phyloP scores from a whole-genome alignment of 2,329 filamentous ascomycete species.

The Ambrosiella beaveri region DNA sequence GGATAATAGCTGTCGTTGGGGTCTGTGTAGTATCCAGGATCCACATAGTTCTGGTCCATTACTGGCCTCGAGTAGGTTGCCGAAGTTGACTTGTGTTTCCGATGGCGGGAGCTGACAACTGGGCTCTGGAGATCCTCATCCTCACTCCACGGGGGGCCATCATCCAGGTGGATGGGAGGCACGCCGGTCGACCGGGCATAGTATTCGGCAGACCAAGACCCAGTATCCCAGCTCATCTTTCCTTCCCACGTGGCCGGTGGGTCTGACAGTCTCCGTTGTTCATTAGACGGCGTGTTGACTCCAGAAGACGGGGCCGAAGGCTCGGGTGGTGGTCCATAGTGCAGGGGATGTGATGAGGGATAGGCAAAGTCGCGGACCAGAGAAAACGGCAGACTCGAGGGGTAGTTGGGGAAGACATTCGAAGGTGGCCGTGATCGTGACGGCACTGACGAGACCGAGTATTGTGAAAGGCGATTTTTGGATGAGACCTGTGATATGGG shows the following conservation, averaged over 20 bases:
- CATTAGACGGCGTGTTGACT: constrained; percentile 70
- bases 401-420: constrained; percentile 66
- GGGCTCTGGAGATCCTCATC: constrained; percentile 90
- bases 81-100: constrained; percentile 62
- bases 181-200: constrained; percentile 52
- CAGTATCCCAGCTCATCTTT: constrained; percentile 38
- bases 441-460: constrained; percentile 53
- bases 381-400: constrained; percentile 75
- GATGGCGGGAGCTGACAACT: constrained; percentile 68
- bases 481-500: constrained; percentile 56
- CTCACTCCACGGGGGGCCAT: constrained; percentile 85
- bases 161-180: constrained; percentile 66
- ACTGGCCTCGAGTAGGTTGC: constrained; percentile 28
- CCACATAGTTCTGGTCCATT: constrained; percentile 34
- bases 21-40: constrained; percentile 53
- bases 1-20: constrained; percentile 61
- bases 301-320: constrained; percentile 53
- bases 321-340: constrained; percentile 81
- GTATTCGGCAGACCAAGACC: constrained; percentile 32
- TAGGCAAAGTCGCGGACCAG: constrained; percentile 94
- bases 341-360: constrained; percentile 61
- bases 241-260: constrained; percentile 60
- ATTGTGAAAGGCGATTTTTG: constrained; percentile 69
- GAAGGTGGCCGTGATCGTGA: constrained; percentile 63
- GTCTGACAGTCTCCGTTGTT: constrained; percentile 67